Conservation (phyloP, 1,284 basidiomycete genomes). For the Volvariella volvacea region DNA sequence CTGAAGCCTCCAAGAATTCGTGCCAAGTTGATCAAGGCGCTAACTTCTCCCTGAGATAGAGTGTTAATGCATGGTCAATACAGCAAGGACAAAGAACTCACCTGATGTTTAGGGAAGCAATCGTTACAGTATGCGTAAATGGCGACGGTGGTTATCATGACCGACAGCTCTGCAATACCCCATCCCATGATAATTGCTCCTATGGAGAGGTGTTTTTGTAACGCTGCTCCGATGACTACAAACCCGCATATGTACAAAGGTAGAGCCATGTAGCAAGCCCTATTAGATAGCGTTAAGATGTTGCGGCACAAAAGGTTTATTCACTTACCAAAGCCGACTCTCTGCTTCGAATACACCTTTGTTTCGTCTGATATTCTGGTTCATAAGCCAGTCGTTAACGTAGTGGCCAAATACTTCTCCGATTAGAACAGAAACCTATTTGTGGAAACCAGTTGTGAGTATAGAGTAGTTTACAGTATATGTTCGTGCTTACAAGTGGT, state of each 20-base stretch:
- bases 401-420: conserved; percentile 60
- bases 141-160: conserved; percentile 56
- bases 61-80: background rate
- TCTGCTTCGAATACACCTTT: conserved; percentile 63
- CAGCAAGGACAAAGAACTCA: conserved; percentile 9
- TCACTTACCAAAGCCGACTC: conserved; percentile 50
- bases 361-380: conserved; percentile 42
- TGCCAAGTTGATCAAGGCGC: conserved; percentile 52
- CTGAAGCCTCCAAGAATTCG: conserved; percentile 55
- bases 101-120: conserved; percentile 36
- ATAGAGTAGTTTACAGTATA: background rate
- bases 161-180: conserved; percentile 47
- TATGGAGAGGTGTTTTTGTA: conserved; percentile 46
- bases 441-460: background rate
- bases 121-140: conserved; percentile 47
- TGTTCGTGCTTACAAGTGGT: conserved; percentile 41
- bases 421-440: conserved; percentile 50
- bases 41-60: conserved; percentile 43
- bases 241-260: conserved; percentile 56
- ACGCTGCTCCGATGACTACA: conserved; percentile 44
- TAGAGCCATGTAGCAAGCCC: conserved; percentile 56
- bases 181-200: conserved; percentile 51
- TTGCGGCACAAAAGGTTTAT: background rate
- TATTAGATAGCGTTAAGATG: conserved; percentile 18
- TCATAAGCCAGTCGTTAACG: conserved; percentile 56